Percentiles rank a stretch among this genome's conserved stretches.
These are phyloP conservation scores for Globisporangium paddicum DNA, from an alignment of 352 stramenopile genomes.

Conservation along the genomic window DNA sequence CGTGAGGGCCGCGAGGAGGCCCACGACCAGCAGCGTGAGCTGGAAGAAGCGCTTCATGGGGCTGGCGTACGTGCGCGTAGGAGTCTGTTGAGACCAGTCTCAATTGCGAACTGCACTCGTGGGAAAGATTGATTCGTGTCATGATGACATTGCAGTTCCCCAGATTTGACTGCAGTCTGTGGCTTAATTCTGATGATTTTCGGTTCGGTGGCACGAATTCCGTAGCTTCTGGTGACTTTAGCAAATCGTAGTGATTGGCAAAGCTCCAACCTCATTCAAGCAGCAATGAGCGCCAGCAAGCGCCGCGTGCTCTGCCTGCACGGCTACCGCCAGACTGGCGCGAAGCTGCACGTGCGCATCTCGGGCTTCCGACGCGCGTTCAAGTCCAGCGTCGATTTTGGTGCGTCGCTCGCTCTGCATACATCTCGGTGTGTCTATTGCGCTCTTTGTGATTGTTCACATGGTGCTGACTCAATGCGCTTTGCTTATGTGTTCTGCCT, in stretches of 20 bases:
- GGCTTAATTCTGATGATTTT: neutral
- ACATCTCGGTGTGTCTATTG: neutral
- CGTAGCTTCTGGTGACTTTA: neutral
- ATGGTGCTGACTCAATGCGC: neutral
- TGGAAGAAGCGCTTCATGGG: conserved; percentile 15
- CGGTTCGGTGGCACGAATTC: neutral
- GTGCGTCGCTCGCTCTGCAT: conserved; percentile 21
- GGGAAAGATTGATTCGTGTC: conserved; percentile 10
- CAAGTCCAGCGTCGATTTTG: conserved; percentile 79
- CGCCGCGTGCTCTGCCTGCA: conserved; percentile 78
- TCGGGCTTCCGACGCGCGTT: conserved; percentile 64
- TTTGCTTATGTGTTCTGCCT: neutral
- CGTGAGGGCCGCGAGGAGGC: conserved; percentile 25
- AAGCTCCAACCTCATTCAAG: neutral
- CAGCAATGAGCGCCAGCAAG: conserved; percentile 35
- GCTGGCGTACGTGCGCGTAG: neutral
- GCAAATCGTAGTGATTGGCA: neutral
- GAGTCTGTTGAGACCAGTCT: neutral
- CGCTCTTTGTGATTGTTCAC: neutral
- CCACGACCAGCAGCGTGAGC: conserved; percentile 23
- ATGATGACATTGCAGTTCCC: conserved; percentile 2
- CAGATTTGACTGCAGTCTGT: too few species aligned
- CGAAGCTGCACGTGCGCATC: conserved; percentile 71
- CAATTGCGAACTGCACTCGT: conserved; percentile 2
- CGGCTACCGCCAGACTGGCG: conserved; percentile 72